Evolutionary conservation across 176 grass and related monocot genomes (phyloP).

Genomic region (Carex scoparia): DNA sequence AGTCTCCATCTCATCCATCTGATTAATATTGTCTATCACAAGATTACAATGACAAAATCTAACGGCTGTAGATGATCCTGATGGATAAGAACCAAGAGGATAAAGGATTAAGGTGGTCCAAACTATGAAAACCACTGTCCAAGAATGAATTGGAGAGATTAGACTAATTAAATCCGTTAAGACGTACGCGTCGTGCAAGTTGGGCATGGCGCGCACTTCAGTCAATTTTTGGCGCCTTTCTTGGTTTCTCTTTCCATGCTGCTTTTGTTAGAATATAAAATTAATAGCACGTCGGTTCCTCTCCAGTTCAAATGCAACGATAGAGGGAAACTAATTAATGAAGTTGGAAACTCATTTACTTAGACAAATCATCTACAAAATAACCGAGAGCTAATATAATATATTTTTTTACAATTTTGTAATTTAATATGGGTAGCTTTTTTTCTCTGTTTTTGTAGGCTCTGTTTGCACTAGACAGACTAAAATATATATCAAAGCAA

Average conservation of each 20-base stretch:
- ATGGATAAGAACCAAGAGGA: background rate
- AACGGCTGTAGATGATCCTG: background rate
- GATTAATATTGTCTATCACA: background rate
- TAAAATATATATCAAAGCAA: background rate
- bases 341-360: background rate
- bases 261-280: background rate
- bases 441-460: background rate
- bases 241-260: background rate
- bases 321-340: background rate
- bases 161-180: background rate
- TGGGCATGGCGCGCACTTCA: slow-evolving; percentile 4
- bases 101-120: background rate
- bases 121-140: background rate
- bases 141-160: background rate
- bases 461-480: background rate
- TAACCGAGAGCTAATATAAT: background rate
- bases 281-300: background rate
- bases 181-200: background rate
- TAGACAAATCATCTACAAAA: background rate
- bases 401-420: background rate
- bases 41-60: background rate
- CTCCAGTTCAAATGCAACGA: background rate
- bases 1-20: background rate
- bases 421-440: background rate
- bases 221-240: slow-evolving; percentile 4